Percentiles rank a stretch among this genome's conserved stretches.
These are phyloP conservation scores for Hypoxylon sp. DNA, from an alignment of 2,329 filamentous ascomycete species.

Conservation along the genomic window DNA sequence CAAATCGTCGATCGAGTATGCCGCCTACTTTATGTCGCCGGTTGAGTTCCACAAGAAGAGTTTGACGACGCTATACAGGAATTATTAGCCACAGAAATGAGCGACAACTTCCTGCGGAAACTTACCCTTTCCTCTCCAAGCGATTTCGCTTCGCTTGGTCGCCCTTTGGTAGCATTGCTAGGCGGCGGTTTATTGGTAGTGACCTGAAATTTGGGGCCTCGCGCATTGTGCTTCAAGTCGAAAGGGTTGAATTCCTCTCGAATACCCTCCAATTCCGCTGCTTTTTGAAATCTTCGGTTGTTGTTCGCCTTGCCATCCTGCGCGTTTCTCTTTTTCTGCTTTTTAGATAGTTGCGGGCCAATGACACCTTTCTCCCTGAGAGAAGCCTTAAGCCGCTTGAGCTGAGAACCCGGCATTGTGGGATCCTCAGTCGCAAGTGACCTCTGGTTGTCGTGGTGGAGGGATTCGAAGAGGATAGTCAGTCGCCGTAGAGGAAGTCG, in stretches of 20 bases:
- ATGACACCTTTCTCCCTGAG: slow-evolving; percentile 90
- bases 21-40: slow-evolving; percentile 91
- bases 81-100: slow-evolving; percentile 35
- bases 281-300: slow-evolving; percentile 82
- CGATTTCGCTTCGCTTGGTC: slow-evolving; percentile 88
- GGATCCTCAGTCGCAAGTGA: slow-evolving; percentile 12
- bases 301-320: slow-evolving; percentile 77
- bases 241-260: slow-evolving; percentile 98
- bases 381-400: slow-evolving; percentile 95
- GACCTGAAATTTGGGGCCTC: slow-evolving; percentile 87
- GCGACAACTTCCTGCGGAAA: slow-evolving; percentile 39
- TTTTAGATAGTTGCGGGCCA: slow-evolving; percentile 94
- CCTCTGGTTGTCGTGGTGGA: slow-evolving; percentile 10
- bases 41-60: slow-evolving; percentile 90
- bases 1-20: slow-evolving; percentile 92
- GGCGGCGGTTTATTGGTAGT: slow-evolving; percentile 74
- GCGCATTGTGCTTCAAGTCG: slow-evolving; percentile 85
- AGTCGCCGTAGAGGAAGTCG: slow-evolving; percentile 1
- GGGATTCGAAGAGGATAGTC: background rate
- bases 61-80: slow-evolving; percentile 76
- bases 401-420: slow-evolving; percentile 92
- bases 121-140: slow-evolving; percentile 85
- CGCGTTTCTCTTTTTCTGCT: slow-evolving; percentile 84
- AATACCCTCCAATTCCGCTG: slow-evolving; percentile 85
- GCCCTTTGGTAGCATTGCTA: slow-evolving; percentile 68